A percentile compares a stretch with the other conserved stretches of the same genome.
Evolutionary conservation across 2,329 filamentous ascomycete species (phyloP).

Genomic region (Aspergillus versicolor): DNA sequence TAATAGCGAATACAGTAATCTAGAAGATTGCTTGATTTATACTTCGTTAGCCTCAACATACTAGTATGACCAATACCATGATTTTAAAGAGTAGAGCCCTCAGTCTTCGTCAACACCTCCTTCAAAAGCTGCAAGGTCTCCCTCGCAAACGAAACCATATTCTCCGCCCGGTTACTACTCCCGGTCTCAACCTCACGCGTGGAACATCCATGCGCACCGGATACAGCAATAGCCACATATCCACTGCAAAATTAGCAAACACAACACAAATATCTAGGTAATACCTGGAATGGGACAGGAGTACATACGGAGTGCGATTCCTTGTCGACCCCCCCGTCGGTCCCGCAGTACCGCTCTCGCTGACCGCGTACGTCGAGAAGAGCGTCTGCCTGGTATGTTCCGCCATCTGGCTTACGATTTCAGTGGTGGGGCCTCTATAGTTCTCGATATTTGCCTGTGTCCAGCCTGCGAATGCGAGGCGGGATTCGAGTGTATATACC

Average conservation of each 20-base stretch:
- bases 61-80: no score
- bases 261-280: no score
- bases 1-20: no score
- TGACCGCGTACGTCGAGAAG: slow-evolving; percentile 56
- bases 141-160: slow-evolving; percentile 63
- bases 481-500: slow-evolving; percentile 60
- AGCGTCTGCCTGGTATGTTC: slow-evolving; percentile 57
- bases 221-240: slow-evolving; percentile 64
- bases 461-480: slow-evolving; percentile 62
- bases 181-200: slow-evolving; percentile 59
- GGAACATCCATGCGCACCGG: slow-evolving; percentile 51
- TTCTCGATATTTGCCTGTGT: slow-evolving; percentile 51
- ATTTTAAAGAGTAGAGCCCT: not conserved
- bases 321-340: slow-evolving; percentile 57
- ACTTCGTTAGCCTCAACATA: no score
- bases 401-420: slow-evolving; percentile 58
- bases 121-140: slow-evolving; percentile 57
- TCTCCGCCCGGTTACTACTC: slow-evolving; percentile 54
- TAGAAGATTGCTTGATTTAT: no score
- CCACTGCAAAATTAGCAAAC: slow-evolving; percentile 40
- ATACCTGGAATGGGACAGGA: not conserved
- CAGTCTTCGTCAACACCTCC: slow-evolving; percentile 47
- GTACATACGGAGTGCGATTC: slow-evolving; percentile 55
- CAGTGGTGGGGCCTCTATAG: slow-evolving; percentile 61
- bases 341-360: slow-evolving; percentile 64